A percentile compares a stretch with the other conserved stretches of the same genome.
phyloP scores from a whole-genome alignment of 1,139 yeast species.

The Sugiyamaella paludigena region DNA sequence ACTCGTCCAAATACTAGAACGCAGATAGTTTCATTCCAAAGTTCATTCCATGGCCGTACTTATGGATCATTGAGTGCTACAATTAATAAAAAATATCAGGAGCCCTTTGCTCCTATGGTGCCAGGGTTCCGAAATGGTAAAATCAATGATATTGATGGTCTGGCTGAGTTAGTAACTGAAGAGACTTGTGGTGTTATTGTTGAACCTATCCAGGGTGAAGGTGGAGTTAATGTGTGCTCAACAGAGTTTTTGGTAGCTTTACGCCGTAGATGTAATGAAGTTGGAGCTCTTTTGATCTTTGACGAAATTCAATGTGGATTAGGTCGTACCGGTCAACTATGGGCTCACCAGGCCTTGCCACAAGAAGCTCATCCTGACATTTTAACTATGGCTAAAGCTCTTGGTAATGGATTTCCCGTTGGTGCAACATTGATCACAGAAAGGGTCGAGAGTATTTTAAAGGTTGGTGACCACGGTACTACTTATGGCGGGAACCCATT shows the following conservation, averaged over 20 bases:
- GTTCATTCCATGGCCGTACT: constrained; percentile 93
- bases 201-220: constrained; percentile 98
- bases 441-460: constrained; percentile 64
- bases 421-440: constrained; percentile 91
- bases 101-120: constrained; percentile 82
- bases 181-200: constrained; percentile 89
- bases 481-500: constrained; percentile 97
- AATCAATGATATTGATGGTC: constrained; percentile 57
- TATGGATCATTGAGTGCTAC: constrained; percentile 93
- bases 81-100: constrained; percentile 86
- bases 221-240: constrained; percentile 76
- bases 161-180: constrained; percentile 57
- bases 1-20: constrained; percentile 35
- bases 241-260: constrained; percentile 63
- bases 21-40: constrained; percentile 79
- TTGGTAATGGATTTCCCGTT: constrained; percentile 97
- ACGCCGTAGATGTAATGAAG: constrained; percentile 63
- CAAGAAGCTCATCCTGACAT: constrained; percentile 89
- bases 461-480: constrained; percentile 96
- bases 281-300: constrained; percentile 75
- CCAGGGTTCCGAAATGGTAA: constrained; percentile 75
- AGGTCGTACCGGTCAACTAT: constrained; percentile 85
- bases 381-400: constrained; percentile 89
- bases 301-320: constrained; percentile 98
- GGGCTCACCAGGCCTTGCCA: constrained; percentile 85